Evolutionary conservation across 2,329 filamentous ascomycete genomes (phyloP), one percentile per base, ranked within the genome.

Genomic region (Pyrenophora teres): DNA sequence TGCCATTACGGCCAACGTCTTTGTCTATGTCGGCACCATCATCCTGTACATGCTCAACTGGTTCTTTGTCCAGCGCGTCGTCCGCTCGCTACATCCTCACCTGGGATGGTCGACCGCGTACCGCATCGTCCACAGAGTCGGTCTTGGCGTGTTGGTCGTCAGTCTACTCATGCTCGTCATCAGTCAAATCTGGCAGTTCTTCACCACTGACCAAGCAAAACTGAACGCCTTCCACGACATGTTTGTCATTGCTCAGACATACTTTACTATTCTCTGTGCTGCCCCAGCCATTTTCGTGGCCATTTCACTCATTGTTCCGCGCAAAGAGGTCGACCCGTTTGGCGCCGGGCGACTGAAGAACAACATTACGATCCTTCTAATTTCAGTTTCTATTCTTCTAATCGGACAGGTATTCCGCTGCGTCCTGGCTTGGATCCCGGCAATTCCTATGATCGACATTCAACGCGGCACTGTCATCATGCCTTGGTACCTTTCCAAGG

Each of bases 1-100:
- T 2, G 81, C 77, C 2, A 83, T 85, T 38, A 81, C 82, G 1
- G 84, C 89, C 2, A 80, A 81, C 57, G 82, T 93, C 64, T 86
- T 94, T 64, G 83, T 89, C 51, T 85, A 86, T 45, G 86, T 87
- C 0, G 90, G 90, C 35, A 86, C 92, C 15, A 74, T 95, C 38
- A 75, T 95, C n/a, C 77, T 95, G 16, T 93, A 89, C 72, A 77
- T 92, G 64, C 76, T 91, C 70, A 92, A 96, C 76, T 77, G 95
- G 56, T 79, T 94, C 67, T 89, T 93, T 68, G 76, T 87, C 0
- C 89, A 93, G 73, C 84, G 91, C 42, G 80, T 96, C 21, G 72
- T 94, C 21, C 83, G 91, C 49, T 87, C 88, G 7, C 84, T 85
- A 48, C 88, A 93, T 64, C 89, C 89, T 0, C 69, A 72, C 2